Conservation (phyloP, 106 monocot species). For the Allium sativum region DNA sequence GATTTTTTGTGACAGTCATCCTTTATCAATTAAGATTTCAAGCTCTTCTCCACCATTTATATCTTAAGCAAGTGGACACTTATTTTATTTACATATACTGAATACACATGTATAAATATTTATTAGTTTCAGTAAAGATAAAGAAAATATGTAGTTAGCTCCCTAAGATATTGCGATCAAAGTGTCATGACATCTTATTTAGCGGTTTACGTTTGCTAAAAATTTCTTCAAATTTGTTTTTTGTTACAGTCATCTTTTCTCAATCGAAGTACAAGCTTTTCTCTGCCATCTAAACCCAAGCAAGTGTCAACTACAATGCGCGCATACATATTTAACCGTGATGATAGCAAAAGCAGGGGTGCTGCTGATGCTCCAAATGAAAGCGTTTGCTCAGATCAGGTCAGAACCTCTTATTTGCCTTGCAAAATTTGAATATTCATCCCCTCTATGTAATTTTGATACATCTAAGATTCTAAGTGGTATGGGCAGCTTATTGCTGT, state of each 20-base stretch:
- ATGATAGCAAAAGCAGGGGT: constrained; percentile 86
- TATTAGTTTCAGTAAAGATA: too few species aligned
- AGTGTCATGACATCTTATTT: too few species aligned
- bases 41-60: too few species aligned
- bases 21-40: too few species aligned
- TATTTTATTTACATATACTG: too few species aligned
- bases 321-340: constrained; percentile 83
- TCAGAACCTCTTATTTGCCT: constrained; percentile 11
- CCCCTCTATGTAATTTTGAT: neutral
- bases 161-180: too few species aligned
- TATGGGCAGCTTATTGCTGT: too few species aligned
- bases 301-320: constrained; percentile 29
- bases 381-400: constrained; percentile 32
- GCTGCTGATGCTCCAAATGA: constrained; percentile 20
- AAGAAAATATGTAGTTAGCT: too few species aligned
- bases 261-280: constrained; percentile 51
- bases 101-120: too few species aligned
- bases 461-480: neutral
- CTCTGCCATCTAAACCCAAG: constrained; percentile 43
- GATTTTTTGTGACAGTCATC: too few species aligned
- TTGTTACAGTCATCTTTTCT: constrained; percentile 78
- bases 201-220: neutral
- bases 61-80: too few species aligned
- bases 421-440: neutral
- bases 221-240: neutral